Evolutionary conservation across 306 rosid species (phyloP).

Genomic region (Acacia crassicarpa): DNA sequence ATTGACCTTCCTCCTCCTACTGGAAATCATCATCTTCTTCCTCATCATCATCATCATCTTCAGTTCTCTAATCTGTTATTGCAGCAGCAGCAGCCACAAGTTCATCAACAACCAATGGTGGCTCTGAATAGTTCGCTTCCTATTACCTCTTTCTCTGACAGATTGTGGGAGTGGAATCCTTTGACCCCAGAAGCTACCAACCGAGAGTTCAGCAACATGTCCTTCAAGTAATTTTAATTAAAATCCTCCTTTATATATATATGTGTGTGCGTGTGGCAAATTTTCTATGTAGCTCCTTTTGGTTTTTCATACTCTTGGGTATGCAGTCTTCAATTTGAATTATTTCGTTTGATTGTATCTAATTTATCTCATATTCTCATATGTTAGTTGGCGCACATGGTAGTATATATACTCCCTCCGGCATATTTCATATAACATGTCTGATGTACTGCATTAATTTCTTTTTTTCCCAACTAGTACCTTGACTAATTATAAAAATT

Average conservation of each 20-base stretch:
- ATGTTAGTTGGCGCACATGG: not conserved
- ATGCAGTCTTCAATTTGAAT: constrained; percentile 15
- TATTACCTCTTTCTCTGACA: constrained; percentile 58
- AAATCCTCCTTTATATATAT: not conserved
- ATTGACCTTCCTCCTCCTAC: not conserved
- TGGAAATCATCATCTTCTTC: not conserved
- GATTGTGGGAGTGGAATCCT: constrained; percentile 95
- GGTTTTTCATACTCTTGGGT: not conserved
- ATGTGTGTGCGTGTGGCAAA: not conserved
- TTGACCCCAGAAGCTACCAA: constrained; percentile 55
- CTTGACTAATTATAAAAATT: too few species aligned
- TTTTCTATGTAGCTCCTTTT: constrained; percentile 12
- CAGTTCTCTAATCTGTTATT: constrained; percentile 50
- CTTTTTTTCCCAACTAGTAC: too few species aligned
- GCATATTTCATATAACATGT: too few species aligned
- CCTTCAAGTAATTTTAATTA: constrained; percentile 72
- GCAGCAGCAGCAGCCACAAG: constrained; percentile 44
- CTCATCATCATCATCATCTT: not conserved
- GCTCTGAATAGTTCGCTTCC: constrained; percentile 33
- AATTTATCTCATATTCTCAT: constrained; percentile 14
- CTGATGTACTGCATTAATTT: too few species aligned
- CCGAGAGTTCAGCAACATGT: constrained; percentile 53
- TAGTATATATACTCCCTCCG: not conserved
- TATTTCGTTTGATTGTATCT: constrained; percentile 18
- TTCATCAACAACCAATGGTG: constrained; percentile 11